A percentile compares a stretch with the other conserved stretches of the same genome.
These are phyloP conservation scores for Botrytis paeoniae DNA, from an alignment of 2,329 filamentous ascomycete genomes.

Conservation along the genomic window DNA sequence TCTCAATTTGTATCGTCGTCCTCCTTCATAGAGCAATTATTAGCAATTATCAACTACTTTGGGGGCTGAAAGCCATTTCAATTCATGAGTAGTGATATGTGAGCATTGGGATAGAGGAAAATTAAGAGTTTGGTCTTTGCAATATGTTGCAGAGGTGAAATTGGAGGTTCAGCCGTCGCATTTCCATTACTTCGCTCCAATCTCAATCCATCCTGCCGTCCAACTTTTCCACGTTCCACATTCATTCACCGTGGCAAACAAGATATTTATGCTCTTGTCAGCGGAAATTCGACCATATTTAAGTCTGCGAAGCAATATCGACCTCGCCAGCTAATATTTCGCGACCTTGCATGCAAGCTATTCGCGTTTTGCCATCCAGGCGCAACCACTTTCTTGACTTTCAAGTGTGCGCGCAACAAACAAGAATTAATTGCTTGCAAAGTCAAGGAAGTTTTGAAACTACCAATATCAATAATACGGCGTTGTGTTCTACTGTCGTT, in stretches of 20 bases:
- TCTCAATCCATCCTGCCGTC: constrained; percentile 14
- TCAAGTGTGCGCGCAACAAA: constrained; percentile 16
- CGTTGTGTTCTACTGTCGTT: constrained; percentile 4
- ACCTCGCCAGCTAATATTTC: constrained; percentile 21
- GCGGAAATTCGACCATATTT: background rate
- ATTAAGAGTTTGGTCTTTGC: constrained; percentile 18
- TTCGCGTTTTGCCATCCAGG: constrained; percentile 20
- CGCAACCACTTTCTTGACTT: constrained; percentile 25
- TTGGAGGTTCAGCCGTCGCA: constrained; percentile 21
- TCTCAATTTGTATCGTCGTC: constrained; percentile 27
- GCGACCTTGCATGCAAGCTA: constrained; percentile 16
- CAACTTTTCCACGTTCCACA: constrained; percentile 21
- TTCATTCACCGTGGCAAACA: constrained; percentile 26
- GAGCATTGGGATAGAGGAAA: constrained; percentile 22
- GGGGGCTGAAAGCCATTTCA: constrained; percentile 26
- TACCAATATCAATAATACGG: background rate
- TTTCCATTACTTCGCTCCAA: constrained; percentile 14
- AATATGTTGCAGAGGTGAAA: constrained; percentile 30
- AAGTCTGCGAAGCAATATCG: constrained; percentile 2
- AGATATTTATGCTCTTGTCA: constrained; percentile 30
- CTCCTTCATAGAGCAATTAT: constrained; percentile 35
- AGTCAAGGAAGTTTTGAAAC: background rate
- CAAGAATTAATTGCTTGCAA: constrained; percentile 16
- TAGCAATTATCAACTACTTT: constrained; percentile 30
- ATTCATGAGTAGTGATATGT: constrained; percentile 33